A percentile compares a stretch with the other conserved stretches of the same genome.
Evolutionary conservation across 2,329 filamentous ascomycete genomes (phyloP).

Genomic region (Coniella vitis): DNA sequence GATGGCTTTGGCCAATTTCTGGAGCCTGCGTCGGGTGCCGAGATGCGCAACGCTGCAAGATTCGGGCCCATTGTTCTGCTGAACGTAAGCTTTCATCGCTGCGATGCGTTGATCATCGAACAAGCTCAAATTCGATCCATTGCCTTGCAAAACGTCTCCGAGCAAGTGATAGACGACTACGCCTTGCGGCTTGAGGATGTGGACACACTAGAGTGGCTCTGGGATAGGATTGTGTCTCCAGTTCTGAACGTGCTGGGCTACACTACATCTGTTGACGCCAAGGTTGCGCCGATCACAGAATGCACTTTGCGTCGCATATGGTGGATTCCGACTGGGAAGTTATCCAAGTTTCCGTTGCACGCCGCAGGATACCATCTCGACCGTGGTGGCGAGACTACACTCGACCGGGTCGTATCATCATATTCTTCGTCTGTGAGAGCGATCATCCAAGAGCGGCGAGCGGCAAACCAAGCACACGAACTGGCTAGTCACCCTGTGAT

Average conservation of each 20-base stretch:
- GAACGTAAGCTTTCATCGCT: not conserved
- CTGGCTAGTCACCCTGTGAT: too few species aligned
- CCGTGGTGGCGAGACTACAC: conserved; percentile 19
- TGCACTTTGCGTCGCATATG: conserved; percentile 20
- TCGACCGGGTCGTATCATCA: conserved; percentile 32
- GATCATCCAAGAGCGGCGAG: conserved; percentile 19
- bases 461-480: not conserved
- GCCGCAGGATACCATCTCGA: conserved; percentile 26
- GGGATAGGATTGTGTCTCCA: not conserved
- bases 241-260: conserved; percentile 14
- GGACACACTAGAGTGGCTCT: not conserved
- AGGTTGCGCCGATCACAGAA: not conserved
- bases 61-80: not conserved
- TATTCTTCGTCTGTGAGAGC: conserved; percentile 30
- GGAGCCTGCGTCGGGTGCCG: not conserved
- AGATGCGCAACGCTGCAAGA: not conserved
- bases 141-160: not conserved
- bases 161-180: not conserved
- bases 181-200: not conserved
- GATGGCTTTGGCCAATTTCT: not conserved
- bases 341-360: conserved; percentile 27
- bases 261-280: too few species aligned
- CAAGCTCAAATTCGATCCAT: not conserved
- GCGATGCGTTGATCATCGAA: not conserved
- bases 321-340: conserved; percentile 28